A percentile compares a stretch with the other conserved stretches of the same genome.
Evolutionary conservation across 2,329 filamentous ascomycete genomes (phyloP).

Genomic region (Fusarium temperatum): DNA sequence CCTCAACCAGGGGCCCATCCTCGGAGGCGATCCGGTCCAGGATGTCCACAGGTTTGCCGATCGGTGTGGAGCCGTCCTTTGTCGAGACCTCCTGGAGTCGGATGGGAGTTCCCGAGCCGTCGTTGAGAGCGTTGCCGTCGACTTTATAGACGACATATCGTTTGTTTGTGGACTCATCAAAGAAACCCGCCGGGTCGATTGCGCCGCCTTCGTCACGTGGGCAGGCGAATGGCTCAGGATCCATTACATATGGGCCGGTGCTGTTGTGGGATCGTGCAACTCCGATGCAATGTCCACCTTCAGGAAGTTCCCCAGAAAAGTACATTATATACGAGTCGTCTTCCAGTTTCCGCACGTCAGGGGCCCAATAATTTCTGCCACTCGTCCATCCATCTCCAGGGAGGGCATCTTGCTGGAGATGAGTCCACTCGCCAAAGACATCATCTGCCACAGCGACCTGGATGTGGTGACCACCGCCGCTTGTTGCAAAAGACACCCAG

Average conservation of each 20-base stretch:
- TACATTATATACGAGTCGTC: slow-evolving; percentile 68
- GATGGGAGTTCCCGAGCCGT: slow-evolving; percentile 61
- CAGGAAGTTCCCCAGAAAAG: slow-evolving; percentile 60
- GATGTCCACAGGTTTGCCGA: slow-evolving; percentile 59
- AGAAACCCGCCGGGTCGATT: slow-evolving; percentile 70
- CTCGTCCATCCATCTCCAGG: slow-evolving; percentile 64
- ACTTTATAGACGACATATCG: slow-evolving; percentile 73
- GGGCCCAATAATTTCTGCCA: slow-evolving; percentile 66
- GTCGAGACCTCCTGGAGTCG: slow-evolving; percentile 62
- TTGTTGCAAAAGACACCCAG: slow-evolving; percentile 69
- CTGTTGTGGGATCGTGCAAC: slow-evolving; percentile 58
- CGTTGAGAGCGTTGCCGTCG: slow-evolving; percentile 66
- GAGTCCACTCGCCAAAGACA: slow-evolving; percentile 57
- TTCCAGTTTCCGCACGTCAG: slow-evolving; percentile 62
- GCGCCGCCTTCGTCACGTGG: slow-evolving; percentile 63
- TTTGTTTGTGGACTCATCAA: slow-evolving; percentile 59
- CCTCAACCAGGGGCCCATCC: slow-evolving; percentile 68
- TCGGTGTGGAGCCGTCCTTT: slow-evolving; percentile 60
- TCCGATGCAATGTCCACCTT: slow-evolving; percentile 65
- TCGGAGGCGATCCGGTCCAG: slow-evolving; percentile 51
- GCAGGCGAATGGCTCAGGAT: slow-evolving; percentile 60
- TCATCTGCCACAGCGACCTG: slow-evolving; percentile 62
- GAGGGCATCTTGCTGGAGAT: slow-evolving; percentile 63
- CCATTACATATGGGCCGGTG: slow-evolving; percentile 62
- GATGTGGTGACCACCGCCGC: slow-evolving; percentile 58